phyloP scores from a whole-genome alignment of 2,329 filamentous ascomycete species.

The Cytospora schulzeri region DNA sequence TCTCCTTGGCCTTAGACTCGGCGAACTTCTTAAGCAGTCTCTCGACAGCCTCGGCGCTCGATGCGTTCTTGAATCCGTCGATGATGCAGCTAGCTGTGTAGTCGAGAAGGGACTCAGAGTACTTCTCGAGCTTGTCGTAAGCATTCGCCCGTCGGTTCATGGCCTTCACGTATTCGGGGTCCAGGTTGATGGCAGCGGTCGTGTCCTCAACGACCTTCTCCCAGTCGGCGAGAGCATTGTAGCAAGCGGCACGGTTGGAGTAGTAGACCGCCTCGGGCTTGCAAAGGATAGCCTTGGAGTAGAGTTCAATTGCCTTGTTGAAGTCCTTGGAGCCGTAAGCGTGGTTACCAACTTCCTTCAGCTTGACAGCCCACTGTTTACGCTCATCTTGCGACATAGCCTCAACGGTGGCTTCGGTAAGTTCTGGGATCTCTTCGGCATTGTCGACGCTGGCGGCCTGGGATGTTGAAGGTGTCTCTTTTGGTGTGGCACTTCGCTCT shows the following conservation, averaged over 20 bases:
- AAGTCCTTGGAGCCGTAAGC: constrained; percentile 95
- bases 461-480: constrained; percentile 36
- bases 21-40: constrained; percentile 94
- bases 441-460: constrained; percentile 57
- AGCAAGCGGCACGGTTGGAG: constrained; percentile 97
- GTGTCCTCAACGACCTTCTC: constrained; percentile 97
- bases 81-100: constrained; percentile 99
- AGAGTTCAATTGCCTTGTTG: constrained; percentile 89
- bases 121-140: constrained; percentile 90
- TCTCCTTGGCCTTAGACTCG: constrained; percentile 88
- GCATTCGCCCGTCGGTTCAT: constrained; percentile 95
- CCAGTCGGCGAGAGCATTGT: constrained; percentile 91
- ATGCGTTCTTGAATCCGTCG: constrained; percentile 92
- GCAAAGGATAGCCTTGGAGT: constrained; percentile 94
- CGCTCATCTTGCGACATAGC: constrained; percentile 65
- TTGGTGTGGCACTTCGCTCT: constrained; percentile 41
- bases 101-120: constrained; percentile 92
- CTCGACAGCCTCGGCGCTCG: constrained; percentile 87
- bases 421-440: constrained; percentile 70
- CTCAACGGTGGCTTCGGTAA: constrained; percentile 59
- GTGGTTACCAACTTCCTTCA: constrained; percentile 96
- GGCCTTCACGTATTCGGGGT: constrained; percentile 96
- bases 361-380: constrained; percentile 83
- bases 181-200: constrained; percentile 88
- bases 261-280: constrained; percentile 98